Evolutionary conservation across 2,329 filamentous ascomycete species (phyloP).

Genomic region (Aaosphaeria pasadenensis): DNA sequence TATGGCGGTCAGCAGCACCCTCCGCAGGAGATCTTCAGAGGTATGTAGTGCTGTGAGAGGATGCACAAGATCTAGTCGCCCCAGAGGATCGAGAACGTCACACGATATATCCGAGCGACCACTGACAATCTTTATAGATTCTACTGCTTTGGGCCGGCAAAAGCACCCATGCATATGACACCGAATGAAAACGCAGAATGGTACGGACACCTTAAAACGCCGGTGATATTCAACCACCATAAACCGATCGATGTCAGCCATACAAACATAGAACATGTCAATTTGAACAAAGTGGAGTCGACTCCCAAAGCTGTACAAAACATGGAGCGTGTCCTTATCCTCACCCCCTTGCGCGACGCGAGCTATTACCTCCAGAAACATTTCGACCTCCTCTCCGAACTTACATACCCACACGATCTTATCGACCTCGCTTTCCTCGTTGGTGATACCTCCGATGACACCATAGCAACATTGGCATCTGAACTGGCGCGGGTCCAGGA

Average conservation of each 20-base stretch:
- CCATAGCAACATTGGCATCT: constrained; percentile 76
- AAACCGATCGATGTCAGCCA: constrained; percentile 81
- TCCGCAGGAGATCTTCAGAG: constrained; percentile 87
- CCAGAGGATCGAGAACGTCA: background rate
- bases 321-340: constrained; percentile 82
- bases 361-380: constrained; percentile 79
- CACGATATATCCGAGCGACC: background rate
- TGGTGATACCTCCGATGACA: constrained; percentile 88
- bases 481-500: constrained; percentile 88
- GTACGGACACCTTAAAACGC: constrained; percentile 84
- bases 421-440: constrained; percentile 96
- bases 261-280: constrained; percentile 71
- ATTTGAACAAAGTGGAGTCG: constrained; percentile 82
- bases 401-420: constrained; percentile 91
- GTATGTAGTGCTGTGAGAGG: constrained; percentile 49
- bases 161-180: constrained; percentile 94
- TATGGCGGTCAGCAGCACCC: constrained; percentile 83
- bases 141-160: constrained; percentile 94
- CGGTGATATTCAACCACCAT: constrained; percentile 95
- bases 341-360: constrained; percentile 91
- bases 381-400: constrained; percentile 84
- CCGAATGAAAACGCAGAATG: constrained; percentile 87
- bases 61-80: too few species aligned
- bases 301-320: constrained; percentile 75
- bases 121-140: constrained; percentile 62